A percentile compares a stretch with the other conserved stretches of the same genome.
phyloP scores from a whole-genome alignment of 345 rosid genomes.

The Brassica nigra region DNA sequence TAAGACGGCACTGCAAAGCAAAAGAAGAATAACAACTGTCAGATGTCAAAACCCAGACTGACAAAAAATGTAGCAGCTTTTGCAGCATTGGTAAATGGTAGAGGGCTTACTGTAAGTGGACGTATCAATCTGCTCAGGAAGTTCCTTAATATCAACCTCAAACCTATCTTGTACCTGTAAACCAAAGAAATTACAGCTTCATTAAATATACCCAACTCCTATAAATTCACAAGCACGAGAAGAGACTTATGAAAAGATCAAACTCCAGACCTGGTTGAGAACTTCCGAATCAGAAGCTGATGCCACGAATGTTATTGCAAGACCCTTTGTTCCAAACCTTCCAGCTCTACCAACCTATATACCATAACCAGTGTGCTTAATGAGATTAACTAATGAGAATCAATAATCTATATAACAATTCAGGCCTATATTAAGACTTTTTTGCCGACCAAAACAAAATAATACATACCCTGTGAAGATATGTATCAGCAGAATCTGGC shows the following conservation, averaged over 20 bases:
- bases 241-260: not conserved
- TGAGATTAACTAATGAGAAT: not conserved
- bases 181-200: not conserved
- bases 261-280: slow-evolving; percentile 77
- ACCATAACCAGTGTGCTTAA: not conserved
- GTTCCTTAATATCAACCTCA: slow-evolving; percentile 95
- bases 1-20: slow-evolving; percentile 16
- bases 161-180: slow-evolving; percentile 87
- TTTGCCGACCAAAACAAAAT: not conserved
- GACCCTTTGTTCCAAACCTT: slow-evolving; percentile 98
- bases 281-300: slow-evolving; percentile 89
- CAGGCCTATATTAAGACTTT: not conserved
- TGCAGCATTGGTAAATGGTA: not conserved
- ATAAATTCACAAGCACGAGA: not conserved
- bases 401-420: not conserved
- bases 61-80: not conserved
- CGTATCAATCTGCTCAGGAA: slow-evolving; percentile 94
- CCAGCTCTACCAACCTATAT: slow-evolving; percentile 98
- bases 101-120: slow-evolving; percentile 75
- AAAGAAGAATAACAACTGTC: not conserved
- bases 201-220: not conserved
- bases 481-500: slow-evolving; percentile 99
- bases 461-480: slow-evolving; percentile 76
- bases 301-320: slow-evolving; percentile 93
- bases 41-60: not conserved